Evolutionary conservation across 2,329 filamentous ascomycete genomes (phyloP).

Genomic region (Lachnellula arida): DNA sequence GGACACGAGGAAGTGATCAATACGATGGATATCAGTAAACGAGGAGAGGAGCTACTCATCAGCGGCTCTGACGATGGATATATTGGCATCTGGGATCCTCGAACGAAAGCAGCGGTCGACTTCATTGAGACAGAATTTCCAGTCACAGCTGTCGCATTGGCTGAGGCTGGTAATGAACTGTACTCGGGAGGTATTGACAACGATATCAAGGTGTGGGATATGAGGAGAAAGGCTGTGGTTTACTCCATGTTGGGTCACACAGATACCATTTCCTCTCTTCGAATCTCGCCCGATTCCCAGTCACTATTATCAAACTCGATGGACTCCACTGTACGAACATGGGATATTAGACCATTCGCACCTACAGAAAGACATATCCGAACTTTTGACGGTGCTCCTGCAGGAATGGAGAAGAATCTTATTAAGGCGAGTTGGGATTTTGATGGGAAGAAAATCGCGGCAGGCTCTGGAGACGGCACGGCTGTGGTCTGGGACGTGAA

Average conservation of each 20-base stretch:
- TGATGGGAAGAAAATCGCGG: slow-evolving; percentile 79
- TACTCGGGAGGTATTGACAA: slow-evolving; percentile 96
- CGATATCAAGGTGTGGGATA: slow-evolving; percentile 94
- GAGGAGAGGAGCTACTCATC: slow-evolving; percentile 85
- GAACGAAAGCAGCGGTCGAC: slow-evolving; percentile 81
- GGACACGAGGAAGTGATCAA: slow-evolving; percentile 98
- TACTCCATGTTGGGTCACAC: slow-evolving; percentile 87
- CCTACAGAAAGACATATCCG: slow-evolving; percentile 78
- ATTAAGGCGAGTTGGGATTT: slow-evolving; percentile 86
- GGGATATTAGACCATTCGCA: slow-evolving; percentile 94
- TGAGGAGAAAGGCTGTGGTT: slow-evolving; percentile 82
- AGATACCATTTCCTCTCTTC: slow-evolving; percentile 85
- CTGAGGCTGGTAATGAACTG: slow-evolving; percentile 91
- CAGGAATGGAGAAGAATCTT: slow-evolving; percentile 86
- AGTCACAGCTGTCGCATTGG: slow-evolving; percentile 84
- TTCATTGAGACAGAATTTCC: slow-evolving; percentile 90
- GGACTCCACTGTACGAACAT: slow-evolving; percentile 89
- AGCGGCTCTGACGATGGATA: slow-evolving; percentile 91
- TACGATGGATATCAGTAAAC: slow-evolving; percentile 77
- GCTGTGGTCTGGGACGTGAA: slow-evolving; percentile 87
- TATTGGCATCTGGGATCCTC: slow-evolving; percentile 93
- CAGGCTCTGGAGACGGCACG: slow-evolving; percentile 84
- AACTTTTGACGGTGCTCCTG: slow-evolving; percentile 87
- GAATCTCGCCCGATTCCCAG: slow-evolving; percentile 90
- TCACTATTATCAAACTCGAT: slow-evolving; percentile 87